Evolutionary conservation across 140 eudicot species (phyloP), one percentile per base, ranked within the genome.

Genomic region (Erigeron philadelphicus): DNA sequence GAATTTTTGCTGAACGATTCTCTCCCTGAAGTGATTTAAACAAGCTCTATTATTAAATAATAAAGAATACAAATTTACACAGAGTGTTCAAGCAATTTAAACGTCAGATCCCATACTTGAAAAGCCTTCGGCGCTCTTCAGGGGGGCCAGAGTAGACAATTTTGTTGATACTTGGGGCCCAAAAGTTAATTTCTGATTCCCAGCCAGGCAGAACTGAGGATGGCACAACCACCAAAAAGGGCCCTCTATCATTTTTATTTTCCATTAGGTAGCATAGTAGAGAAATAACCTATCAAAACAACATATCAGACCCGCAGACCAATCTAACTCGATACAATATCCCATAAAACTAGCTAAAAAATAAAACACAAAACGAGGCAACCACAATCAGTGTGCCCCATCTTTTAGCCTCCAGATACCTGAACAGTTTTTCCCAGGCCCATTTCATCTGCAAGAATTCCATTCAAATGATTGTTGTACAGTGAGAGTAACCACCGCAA

Each of bases 341-440:
- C 70, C 10, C 61, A 40, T 47, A 47, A 15, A 63, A 50, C 25
- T 11, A 66, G 44, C 15, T 23, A 58, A 17, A 68, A 74, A 41
- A 41, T 31, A 35, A 55, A 66, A 38, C 47, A 64, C 18, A 64
- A 35, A 25, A 46, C 58, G 49, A 31, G 18, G 11, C 12, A 23
- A 5, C 8, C 38, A 16, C 12, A 8, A 71, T 42, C n/a, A n/a
- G 42, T 5, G 5, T 18, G 21, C 17, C 58, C 58, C 13, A 52
- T 52, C 13, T 52, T 13, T 52, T 52, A 35, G 45, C 62, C 54
- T 42, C 17, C 9, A 13, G 18, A 17, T 81, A 86, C 98, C 98
- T 93, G 98, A 78, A 93, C 98, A 68, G 98, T 93, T 83, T 93
- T 93, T 35, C 98, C 98, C 53, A 93, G 87, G 56, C 98, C 98